These are phyloP conservation scores for Phylloboletellus chloephorus DNA, from an alignment of 1,284 basidiomycete species.

Conservation along the genomic window DNA sequence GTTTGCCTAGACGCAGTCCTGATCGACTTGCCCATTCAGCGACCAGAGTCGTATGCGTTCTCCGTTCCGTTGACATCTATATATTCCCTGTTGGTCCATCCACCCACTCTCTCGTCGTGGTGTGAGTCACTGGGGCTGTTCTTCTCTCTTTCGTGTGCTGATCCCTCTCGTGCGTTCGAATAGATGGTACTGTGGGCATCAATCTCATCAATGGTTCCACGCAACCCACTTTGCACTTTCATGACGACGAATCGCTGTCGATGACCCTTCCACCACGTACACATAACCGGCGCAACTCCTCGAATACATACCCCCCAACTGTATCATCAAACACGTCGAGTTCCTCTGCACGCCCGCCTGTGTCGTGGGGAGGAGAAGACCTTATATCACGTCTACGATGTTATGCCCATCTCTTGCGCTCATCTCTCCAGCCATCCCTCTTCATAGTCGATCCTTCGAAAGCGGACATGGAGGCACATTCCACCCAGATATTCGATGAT, in stretches of 20 bases:
- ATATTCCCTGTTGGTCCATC: slow-evolving; percentile 85
- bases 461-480: slow-evolving; percentile 86
- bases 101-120: slow-evolving; percentile 84
- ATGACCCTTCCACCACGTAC: slow-evolving; percentile 49
- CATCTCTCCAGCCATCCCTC: slow-evolving; percentile 71
- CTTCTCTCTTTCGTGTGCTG: slow-evolving; percentile 1
- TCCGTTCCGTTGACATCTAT: slow-evolving; percentile 85
- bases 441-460: slow-evolving; percentile 91
- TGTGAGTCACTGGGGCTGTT: slow-evolving; percentile 47
- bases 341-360: slow-evolving; percentile 40
- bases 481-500: slow-evolving; percentile 73
- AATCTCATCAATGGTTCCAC: slow-evolving; percentile 89
- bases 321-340: slow-evolving; percentile 38
- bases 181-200: slow-evolving; percentile 72
- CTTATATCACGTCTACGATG: slow-evolving; percentile 65
- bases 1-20: slow-evolving; percentile 60
- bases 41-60: slow-evolving; percentile 90
- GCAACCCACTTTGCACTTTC: slow-evolving; percentile 88
- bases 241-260: slow-evolving; percentile 91
- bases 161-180: background rate
- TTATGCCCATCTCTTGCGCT: slow-evolving; percentile 74
- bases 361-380: slow-evolving; percentile 83
- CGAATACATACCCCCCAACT: slow-evolving; percentile 61
- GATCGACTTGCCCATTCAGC: slow-evolving; percentile 68
- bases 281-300: slow-evolving; percentile 28